Evolutionary conservation across 495 filamentous ascomycete genomes (phyloP).

Genomic region (Tuber umbilicatum): DNA sequence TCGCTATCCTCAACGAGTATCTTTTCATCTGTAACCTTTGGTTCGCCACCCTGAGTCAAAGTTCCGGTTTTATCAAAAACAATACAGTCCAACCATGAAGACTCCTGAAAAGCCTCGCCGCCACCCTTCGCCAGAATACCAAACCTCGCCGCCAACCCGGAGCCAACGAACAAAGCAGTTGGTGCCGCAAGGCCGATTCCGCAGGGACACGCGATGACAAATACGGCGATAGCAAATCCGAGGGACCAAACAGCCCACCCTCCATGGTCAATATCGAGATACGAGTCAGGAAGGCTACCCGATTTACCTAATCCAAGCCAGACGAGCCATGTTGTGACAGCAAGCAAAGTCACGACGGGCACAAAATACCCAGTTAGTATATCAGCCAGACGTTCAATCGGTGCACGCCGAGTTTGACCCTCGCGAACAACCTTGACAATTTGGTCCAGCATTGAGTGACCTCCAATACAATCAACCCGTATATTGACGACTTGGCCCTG

Average conservation of each 20-base stretch:
- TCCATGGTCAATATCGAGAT: slow-evolving; percentile 58
- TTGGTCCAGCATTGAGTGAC: slow-evolving; percentile 83
- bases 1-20: slow-evolving; percentile 47
- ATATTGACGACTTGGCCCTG: slow-evolving; percentile 63
- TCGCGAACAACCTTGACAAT: slow-evolving; percentile 86
- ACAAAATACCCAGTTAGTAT: slow-evolving; percentile 82
- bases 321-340: slow-evolving; percentile 71
- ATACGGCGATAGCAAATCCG: slow-evolving; percentile 89
- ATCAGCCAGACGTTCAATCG: slow-evolving; percentile 80
- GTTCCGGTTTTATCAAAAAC: slow-evolving; percentile 98
- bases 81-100: slow-evolving; percentile 73
- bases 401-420: slow-evolving; percentile 80
- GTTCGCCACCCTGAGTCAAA: slow-evolving; percentile 74
- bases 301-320: slow-evolving; percentile 74
- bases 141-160: slow-evolving; percentile 76
- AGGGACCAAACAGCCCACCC: slow-evolving; percentile 84
- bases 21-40: slow-evolving; percentile 67
- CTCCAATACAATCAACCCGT: slow-evolving; percentile 60
- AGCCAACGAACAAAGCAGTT: slow-evolving; percentile 86
- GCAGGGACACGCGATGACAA: slow-evolving; percentile 91
- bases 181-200: slow-evolving; percentile 87
- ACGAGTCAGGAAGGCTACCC: slow-evolving; percentile 59
- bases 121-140: slow-evolving; percentile 94
- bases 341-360: slow-evolving; percentile 72
- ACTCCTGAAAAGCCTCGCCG: slow-evolving; percentile 92